phyloP scores from a whole-genome alignment of 495 filamentous ascomycete genomes.

The Tuber brumale region DNA sequence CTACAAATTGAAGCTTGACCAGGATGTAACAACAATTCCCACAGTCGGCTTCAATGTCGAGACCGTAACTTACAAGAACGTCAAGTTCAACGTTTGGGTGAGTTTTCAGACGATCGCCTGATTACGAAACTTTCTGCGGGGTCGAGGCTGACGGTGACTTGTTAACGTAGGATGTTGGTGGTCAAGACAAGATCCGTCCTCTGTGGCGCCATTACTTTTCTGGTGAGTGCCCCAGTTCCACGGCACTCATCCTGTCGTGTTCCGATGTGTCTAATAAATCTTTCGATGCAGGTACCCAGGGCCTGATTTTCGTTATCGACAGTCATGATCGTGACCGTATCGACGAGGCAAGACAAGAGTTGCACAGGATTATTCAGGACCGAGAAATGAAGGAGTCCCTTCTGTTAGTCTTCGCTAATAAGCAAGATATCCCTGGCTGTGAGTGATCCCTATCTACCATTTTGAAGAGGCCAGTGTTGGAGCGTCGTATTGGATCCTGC shows the following conservation, averaged over 20 bases:
- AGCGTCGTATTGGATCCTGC: neutral
- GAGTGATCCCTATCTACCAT: conserved; percentile 40
- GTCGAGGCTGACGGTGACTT: neutral
- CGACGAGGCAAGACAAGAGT: conserved; percentile 80
- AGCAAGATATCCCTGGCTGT: conserved; percentile 89
- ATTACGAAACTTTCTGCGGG: neutral
- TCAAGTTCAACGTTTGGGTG: conserved; percentile 95
- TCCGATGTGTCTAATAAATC: neutral
- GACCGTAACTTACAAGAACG: conserved; percentile 98
- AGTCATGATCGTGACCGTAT: conserved; percentile 79
- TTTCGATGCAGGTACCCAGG: conserved; percentile 68
- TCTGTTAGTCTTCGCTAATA: conserved; percentile 93
- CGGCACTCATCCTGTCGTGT: neutral
- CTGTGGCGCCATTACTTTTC: conserved; percentile 99
- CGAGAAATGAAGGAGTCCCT: conserved; percentile 97
- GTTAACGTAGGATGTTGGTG: conserved; percentile 68
- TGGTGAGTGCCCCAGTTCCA: conserved; percentile 51
- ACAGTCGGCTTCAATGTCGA: conserved; percentile 99
- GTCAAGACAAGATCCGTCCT: conserved; percentile 97
- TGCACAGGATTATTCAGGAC: conserved; percentile 93
- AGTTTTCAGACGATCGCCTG: conserved; percentile 7
- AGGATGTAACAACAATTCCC: conserved; percentile 97
- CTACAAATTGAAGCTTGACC: conserved; percentile 98
- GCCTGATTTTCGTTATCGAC: conserved; percentile 95
- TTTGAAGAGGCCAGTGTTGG: neutral